phyloP scores from a whole-genome alignment of 176 grass and related monocot genomes.

The Oryza rufipogon region DNA sequence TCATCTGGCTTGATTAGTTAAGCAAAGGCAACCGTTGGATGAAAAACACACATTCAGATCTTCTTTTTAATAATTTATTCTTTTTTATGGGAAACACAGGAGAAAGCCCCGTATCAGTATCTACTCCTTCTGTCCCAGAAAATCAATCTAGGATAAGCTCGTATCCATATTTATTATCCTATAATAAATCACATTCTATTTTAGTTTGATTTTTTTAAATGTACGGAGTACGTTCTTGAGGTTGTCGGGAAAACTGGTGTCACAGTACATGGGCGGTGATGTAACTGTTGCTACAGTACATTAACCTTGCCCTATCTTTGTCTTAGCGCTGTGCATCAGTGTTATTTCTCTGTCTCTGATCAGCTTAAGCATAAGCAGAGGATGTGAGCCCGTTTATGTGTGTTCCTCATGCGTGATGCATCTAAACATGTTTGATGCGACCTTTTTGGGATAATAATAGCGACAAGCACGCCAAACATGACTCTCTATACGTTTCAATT shows the following conservation, averaged over 20 bases:
- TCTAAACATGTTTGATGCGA: not conserved
- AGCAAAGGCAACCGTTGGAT: not conserved
- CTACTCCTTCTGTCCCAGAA: too few species aligned
- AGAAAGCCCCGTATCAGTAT: not conserved
- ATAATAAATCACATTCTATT: too few species aligned
- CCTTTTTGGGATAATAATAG: not conserved
- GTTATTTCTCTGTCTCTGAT: not conserved
- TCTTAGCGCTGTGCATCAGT: not conserved
- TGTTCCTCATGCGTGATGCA: not conserved
- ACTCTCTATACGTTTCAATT: not conserved
- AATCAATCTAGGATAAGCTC: too few species aligned
- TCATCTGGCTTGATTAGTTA: not conserved
- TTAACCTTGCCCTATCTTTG: not conserved
- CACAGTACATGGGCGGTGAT: too few species aligned
- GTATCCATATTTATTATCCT: too few species aligned
- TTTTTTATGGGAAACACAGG: too few species aligned
- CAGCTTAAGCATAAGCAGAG: not conserved
- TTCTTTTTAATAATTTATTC: not conserved
- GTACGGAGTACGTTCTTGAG: too few species aligned
- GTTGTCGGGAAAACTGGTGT: not conserved
- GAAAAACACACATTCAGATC: not conserved
- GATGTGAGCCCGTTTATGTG: not conserved
- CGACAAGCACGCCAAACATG: not conserved
- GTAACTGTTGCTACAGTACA: not conserved
- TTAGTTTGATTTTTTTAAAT: too few species aligned